Base-by-base conservation (phyloP, 2,329 filamentous ascomycete species). In the Xylaria sp. region DNA sequence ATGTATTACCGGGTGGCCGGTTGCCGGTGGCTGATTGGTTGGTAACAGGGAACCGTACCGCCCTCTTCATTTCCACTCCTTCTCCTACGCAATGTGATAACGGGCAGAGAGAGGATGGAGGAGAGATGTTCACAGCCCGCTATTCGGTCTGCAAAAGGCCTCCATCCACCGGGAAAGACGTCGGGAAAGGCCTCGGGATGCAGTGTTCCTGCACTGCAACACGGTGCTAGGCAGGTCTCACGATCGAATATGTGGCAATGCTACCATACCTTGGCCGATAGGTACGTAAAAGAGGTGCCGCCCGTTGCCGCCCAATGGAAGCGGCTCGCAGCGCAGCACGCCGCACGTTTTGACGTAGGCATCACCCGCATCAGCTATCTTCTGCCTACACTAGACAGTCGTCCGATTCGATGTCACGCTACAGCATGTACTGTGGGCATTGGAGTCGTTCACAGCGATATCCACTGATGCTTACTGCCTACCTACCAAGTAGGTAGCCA, bases 361-460 rank as follows among this genome's bases (percentile, higher is more conserved):
- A 37, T 65, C 54, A 40, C 25, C 47, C 57, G 12, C 53, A 61
- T 59, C 50, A 51, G 60, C 53, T 48, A 55, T 50, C 48, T 47
- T n/a, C 27, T 47, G n/a, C 25, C 47, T 44, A 47, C 48, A 53
- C 23, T 53, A 53, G 48, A 51, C 23, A 47, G 47, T 64, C 54
- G 23, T 23, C 64, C 50, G 65, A 61, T 50, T 58, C 58, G 25
- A 60, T 63, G 54, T 50, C 37, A 65, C 55, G 65, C 65, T 68
- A 60, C 32, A 35, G 32, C 10, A 35, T n/a, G n/a, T 35, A 35
- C 32, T 35, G 32, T 53, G 10, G 3, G 8, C 29, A n/a, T 65
- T 68, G 68, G 58, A 47, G 58, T 60, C 37, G 21, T 23, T 35
- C 40, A 37, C 18, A 47, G 48, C 40, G 44, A 29, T 48, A 29